Evolutionary conservation across 1,284 basidiomycete species (phyloP).

Genomic region (Cutaneotrichosporon sp.): DNA sequence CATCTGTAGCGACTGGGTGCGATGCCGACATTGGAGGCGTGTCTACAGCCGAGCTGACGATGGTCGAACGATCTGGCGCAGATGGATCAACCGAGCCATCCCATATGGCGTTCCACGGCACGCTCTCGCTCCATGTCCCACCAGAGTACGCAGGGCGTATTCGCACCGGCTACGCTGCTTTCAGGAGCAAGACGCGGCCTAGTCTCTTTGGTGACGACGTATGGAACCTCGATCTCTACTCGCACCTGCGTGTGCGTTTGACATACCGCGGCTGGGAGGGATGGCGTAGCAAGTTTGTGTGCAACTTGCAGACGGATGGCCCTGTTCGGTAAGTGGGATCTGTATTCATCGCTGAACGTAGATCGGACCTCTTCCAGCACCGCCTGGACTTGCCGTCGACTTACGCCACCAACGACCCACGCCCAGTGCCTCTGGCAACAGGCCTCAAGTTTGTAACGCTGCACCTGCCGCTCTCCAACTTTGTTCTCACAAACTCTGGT

Average conservation of each 20-base stretch:
- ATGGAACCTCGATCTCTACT: slow-evolving; percentile 55
- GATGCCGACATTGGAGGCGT: slow-evolving; percentile 51
- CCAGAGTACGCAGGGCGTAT: slow-evolving; percentile 44
- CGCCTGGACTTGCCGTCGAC: slow-evolving; percentile 51
- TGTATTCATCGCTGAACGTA: slow-evolving; percentile 16
- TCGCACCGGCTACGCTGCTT: slow-evolving; percentile 56
- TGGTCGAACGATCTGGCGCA: slow-evolving; percentile 22
- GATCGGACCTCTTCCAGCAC: slow-evolving; percentile 58
- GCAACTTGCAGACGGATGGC: slow-evolving; percentile 57
- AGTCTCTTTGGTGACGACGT: slow-evolving; percentile 55
- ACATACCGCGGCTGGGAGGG: slow-evolving; percentile 50
- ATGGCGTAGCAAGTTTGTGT: slow-evolving; percentile 54
- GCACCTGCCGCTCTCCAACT: slow-evolving; percentile 55
- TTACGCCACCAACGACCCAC: slow-evolving; percentile 28
- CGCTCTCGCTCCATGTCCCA: slow-evolving; percentile 47
- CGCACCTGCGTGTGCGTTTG: slow-evolving; percentile 54
- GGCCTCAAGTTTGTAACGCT: slow-evolving; percentile 53
- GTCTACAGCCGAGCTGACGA: slow-evolving; percentile 38
- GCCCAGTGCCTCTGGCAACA: slow-evolving; percentile 31
- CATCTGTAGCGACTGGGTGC: slow-evolving; percentile 39
- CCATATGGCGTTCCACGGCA: slow-evolving; percentile 46
- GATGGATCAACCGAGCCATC: slow-evolving; percentile 11
- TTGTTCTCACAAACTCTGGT: slow-evolving; percentile 57
- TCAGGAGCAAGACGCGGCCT: slow-evolving; percentile 54
- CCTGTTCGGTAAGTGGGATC: slow-evolving; percentile 47